phyloP scores from a whole-genome alignment of 345 rosid species.

The thale cress (Arabidopsis thaliana) region DNA sequence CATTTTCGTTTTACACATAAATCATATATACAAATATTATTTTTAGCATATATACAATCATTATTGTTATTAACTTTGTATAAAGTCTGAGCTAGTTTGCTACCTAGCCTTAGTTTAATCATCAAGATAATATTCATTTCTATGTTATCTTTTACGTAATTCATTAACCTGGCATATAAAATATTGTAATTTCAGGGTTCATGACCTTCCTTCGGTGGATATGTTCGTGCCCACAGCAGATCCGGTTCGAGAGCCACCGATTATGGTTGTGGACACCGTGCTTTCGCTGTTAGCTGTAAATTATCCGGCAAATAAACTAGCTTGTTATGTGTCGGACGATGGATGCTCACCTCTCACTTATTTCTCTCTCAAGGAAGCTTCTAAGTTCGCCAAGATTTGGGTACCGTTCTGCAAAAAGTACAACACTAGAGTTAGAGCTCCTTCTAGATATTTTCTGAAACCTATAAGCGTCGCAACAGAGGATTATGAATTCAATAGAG shows the following conservation, averaged over 20 bases:
- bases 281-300: constrained; percentile 59
- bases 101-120: neutral
- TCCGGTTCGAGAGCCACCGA: constrained; percentile 37
- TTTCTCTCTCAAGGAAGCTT: constrained; percentile 63
- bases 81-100: neutral
- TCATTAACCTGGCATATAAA: neutral
- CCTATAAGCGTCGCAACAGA: neutral
- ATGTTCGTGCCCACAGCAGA: constrained; percentile 60
- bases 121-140: neutral
- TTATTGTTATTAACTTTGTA: neutral
- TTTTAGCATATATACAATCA: too few species aligned
- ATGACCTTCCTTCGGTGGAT: constrained; percentile 62
- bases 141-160: neutral
- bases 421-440: constrained; percentile 60
- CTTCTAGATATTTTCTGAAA: constrained; percentile 60
- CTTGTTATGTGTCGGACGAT: constrained; percentile 65
- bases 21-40: neutral
- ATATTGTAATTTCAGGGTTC: constrained; percentile 37
- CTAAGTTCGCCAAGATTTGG: constrained; percentile 67
- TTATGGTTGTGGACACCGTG: constrained; percentile 43
- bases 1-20: neutral
- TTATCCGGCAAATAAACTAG: constrained; percentile 56
- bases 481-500: constrained; percentile 51
- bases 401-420: constrained; percentile 74
- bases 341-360: constrained; percentile 65